Base-by-base conservation (phyloP, 164 flowering plant species). In the Paratinospora sagittata region DNA sequence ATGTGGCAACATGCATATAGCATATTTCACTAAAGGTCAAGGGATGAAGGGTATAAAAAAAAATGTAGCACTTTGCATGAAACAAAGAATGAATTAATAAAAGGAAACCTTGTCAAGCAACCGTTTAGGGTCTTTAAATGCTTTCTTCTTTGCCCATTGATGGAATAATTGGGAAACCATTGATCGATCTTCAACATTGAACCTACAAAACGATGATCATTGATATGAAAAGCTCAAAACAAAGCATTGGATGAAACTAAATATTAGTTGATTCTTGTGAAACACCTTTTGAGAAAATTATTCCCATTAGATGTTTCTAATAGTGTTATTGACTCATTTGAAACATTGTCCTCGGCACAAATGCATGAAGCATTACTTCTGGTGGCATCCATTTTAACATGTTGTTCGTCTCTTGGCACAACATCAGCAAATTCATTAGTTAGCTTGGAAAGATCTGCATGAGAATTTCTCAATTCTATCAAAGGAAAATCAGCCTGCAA, bases 121-220 rank as follows among this genome's bases (percentile, higher is more conserved):
- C 75, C 98, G 85, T 79, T 82, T 88, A 16, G 98, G 97, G 4
- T 87, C 88, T 75, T 90, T 86, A 84, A 94, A 94, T 67, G 98
- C 97, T 73, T 84, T 80, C 77, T 89, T 92, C 77, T 84, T 92
- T 67, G 97, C 98, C 98, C 98, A 92, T 72, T 86, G 88, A 86
- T 88, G 95, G 75, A 94, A 94, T 76, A 94, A 65, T 70, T 84
- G 92, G 16, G 98, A 92, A 69, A 92, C 85, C 76, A 80, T 69
- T 73, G 83, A 83, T 81, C 97, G 83, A 17, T 88, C 90, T 63
- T 94, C 96, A 19, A 82, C 77, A 75, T 47, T 72, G 69, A 94
- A 94, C 80, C 97, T 94, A 78, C 58, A 39, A 68, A 65, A 34
- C 1, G 69, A 21, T 49, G 39, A 65, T 43, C 63, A 12, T 58